phyloP scores from a whole-genome alignment of 2,329 filamentous ascomycete species.

The Trichoderma citrinoviride region DNA sequence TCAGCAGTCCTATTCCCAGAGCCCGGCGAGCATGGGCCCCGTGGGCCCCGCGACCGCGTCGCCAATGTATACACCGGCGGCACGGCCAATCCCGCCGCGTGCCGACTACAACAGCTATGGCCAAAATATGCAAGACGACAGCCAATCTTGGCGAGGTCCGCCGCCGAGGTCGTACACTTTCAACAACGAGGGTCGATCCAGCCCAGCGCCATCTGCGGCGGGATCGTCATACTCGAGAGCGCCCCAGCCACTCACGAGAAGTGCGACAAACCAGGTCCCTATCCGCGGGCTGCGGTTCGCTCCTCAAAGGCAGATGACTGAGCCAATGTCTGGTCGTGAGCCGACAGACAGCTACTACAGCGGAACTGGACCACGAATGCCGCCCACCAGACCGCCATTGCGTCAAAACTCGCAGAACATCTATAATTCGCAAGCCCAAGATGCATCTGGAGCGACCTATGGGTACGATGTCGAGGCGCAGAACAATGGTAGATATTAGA shows the following conservation, averaged over 20 bases:
- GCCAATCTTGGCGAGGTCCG: conserved; percentile 21
- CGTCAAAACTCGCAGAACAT: background rate
- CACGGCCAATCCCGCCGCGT: conserved; percentile 34
- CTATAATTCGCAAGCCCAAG: background rate
- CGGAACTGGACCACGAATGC: conserved; percentile 31
- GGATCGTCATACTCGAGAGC: conserved; percentile 27
- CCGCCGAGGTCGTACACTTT: conserved; percentile 6
- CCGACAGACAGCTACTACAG: conserved; percentile 27
- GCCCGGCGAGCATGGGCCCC: conserved; percentile 31
- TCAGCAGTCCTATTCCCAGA: conserved; percentile 30
- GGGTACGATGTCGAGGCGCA: conserved; percentile 41
- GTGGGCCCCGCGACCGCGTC: conserved; percentile 31
- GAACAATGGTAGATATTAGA: conserved; percentile 31
- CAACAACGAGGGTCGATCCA: conserved; percentile 14
- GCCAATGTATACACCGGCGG: conserved; percentile 33
- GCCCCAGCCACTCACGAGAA: conserved; percentile 34
- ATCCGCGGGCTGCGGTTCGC: conserved; percentile 29
- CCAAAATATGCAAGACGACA: conserved; percentile 11
- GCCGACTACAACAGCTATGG: conserved; percentile 31
- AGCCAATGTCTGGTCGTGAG: conserved; percentile 37
- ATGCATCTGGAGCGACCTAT: conserved; percentile 28
- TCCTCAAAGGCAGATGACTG: conserved; percentile 48
- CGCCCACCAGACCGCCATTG: conserved; percentile 23
- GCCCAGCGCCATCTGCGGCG: conserved; percentile 23
- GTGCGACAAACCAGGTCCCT: conserved; percentile 39